A percentile compares a stretch with the other conserved stretches of the same genome.
phyloP scores from a whole-genome alignment of 2,329 filamentous ascomycete genomes.

The Apiospora phragmitis region DNA sequence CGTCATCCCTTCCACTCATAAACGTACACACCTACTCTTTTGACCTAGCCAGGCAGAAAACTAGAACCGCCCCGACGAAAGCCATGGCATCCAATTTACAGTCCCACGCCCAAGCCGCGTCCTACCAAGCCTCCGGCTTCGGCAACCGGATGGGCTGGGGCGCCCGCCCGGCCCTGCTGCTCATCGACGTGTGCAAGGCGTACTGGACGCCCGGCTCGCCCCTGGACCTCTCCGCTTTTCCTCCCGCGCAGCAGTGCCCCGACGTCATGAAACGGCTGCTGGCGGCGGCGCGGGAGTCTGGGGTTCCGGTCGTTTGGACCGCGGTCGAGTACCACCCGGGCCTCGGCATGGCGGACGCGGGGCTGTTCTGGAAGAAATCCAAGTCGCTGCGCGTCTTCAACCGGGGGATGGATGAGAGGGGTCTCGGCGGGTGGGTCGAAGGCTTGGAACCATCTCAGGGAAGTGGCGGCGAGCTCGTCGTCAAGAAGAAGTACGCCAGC shows the following conservation, averaged over 20 bases:
- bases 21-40: background rate
- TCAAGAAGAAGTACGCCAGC: constrained; percentile 44
- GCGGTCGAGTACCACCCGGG: constrained; percentile 42
- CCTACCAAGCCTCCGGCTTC: constrained; percentile 37
- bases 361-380: constrained; percentile 43
- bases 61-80: background rate
- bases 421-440: constrained; percentile 38
- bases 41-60: background rate
- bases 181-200: constrained; percentile 48
- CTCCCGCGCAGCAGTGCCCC: constrained; percentile 35
- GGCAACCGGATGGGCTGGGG: constrained; percentile 46
- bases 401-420: constrained; percentile 35
- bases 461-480: constrained; percentile 31
- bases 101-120: constrained; percentile 16
- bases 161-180: constrained; percentile 39
- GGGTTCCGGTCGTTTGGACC: constrained; percentile 44
- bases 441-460: constrained; percentile 36
- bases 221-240: constrained; percentile 39
- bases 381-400: constrained; percentile 43
- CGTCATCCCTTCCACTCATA: background rate
- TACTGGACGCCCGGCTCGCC: constrained; percentile 45
- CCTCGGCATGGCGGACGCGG: constrained; percentile 43
- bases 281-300: constrained; percentile 37
- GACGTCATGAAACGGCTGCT: constrained; percentile 40
- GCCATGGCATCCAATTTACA: constrained; percentile 9